Evolutionary conservation across 129 eudicot species (phyloP), one percentile per base, ranked within the genome.

Genomic region (Centella asiatica): DNA sequence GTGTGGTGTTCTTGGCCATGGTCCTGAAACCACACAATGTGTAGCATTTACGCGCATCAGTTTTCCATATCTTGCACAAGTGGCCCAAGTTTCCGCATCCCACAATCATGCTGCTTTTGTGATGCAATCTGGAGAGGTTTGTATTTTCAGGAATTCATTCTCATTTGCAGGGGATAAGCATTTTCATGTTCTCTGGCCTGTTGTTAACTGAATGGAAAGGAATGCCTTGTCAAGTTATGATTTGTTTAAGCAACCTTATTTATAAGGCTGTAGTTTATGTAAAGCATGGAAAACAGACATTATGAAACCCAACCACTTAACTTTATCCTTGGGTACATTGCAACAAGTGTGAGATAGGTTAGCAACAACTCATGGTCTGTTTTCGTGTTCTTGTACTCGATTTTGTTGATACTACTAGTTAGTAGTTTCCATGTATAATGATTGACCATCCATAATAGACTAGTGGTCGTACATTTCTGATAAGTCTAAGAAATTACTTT

Each of bases 1-100:
- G 68, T 87, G 90, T 70, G 98, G 98, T 60, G 96, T 92, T 75
- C 98, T 92, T 82, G 98, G 98, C 69, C 98, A 87, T 76, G 98
- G 96, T 27, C 85, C 96, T 3, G 98, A 92, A 72, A 82, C 82
- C 36, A 87, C 95, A 23, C 90, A 81, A 48, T 87, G 88, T 67
- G 88, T 70, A 13, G 78, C 82, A 68, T 92, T 92, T 62, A 81
- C 90, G 2, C 85, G 77, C 50, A 80, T 92, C 51, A 73, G 66
- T 33, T 87, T 92, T 44, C 96, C 96, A 9, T 66, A 64, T 64
- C 62, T 49, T 28, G 74, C 77, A 6, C 86, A 61, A 29, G 95
- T 87, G 28, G 71, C 77, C 24, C 86, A 92, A 22, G 84, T 87
- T 59, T 92, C 98, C 10, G 98, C 98, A 52, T 81, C 88, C 32